A percentile compares a stretch with the other conserved stretches of the same genome.
phyloP scores from a whole-genome alignment of 768 basidiomycete genomes.

The Boletus reticulatus region DNA sequence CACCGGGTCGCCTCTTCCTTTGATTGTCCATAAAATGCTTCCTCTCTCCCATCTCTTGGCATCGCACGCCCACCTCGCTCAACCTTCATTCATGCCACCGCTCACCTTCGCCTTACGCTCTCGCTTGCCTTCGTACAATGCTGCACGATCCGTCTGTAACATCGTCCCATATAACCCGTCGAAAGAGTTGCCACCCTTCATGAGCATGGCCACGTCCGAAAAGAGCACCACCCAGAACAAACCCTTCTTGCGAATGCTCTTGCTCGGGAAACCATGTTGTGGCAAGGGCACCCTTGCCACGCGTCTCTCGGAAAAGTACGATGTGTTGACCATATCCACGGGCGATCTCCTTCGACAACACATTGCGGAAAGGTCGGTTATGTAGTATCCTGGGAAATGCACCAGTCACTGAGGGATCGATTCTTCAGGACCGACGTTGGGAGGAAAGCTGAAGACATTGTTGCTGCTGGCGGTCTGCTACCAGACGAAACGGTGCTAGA shows the following conservation, averaged over 20 bases:
- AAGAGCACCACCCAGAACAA: constrained; percentile 25
- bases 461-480: constrained; percentile 71
- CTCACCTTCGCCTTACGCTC: constrained; percentile 1
- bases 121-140: background rate
- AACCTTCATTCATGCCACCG: constrained; percentile 1
- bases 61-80: background rate
- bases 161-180: constrained; percentile 21
- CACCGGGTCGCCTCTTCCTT: background rate
- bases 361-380: constrained; percentile 57
- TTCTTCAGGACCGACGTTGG: constrained; percentile 63
- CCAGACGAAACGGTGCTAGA: constrained; percentile 78
- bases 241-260: constrained; percentile 42
- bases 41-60: background rate
- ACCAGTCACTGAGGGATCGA: background rate
- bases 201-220: constrained; percentile 33
- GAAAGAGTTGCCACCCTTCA: constrained; percentile 48
- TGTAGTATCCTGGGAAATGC: background rate
- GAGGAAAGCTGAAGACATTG: constrained; percentile 68
- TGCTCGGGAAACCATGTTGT: constrained; percentile 61
- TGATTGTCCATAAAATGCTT: background rate
- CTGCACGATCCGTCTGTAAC: constrained; percentile 16
- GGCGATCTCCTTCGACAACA: constrained; percentile 84
- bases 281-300: constrained; percentile 82
- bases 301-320: constrained; percentile 71
- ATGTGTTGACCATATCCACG: constrained; percentile 71